phyloP scores from a whole-genome alignment of 176 grass and related monocot species.

The Eleusine coracana region DNA sequence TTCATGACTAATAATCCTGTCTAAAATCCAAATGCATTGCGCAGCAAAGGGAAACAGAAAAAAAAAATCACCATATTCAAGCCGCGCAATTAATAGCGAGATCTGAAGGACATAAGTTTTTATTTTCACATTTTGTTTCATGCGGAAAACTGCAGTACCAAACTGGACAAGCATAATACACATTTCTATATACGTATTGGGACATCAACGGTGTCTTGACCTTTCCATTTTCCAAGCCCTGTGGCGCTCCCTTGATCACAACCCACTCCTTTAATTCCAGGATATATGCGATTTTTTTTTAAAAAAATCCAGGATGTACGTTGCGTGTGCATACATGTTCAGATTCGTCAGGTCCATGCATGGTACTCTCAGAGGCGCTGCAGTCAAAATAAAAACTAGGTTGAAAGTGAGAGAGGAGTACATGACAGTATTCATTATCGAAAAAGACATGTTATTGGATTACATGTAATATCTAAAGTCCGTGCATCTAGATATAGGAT shows the following conservation, averaged over 20 bases:
- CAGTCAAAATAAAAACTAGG: not conserved
- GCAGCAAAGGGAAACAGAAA: not conserved
- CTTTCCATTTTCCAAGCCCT: slow-evolving; percentile 12
- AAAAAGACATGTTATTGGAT: not conserved
- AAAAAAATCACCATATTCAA: not conserved
- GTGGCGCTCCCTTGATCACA: not conserved
- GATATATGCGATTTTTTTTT: too few species aligned
- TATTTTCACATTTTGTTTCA: not conserved
- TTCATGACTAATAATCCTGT: too few species aligned
- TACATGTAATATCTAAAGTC: not conserved
- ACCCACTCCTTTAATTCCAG: not conserved
- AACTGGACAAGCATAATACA: not conserved
- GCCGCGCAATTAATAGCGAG: not conserved
- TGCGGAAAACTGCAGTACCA: not conserved
- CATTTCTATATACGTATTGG: not conserved
- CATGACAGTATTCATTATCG: slow-evolving; percentile 4
- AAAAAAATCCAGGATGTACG: too few species aligned
- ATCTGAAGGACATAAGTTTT: not conserved
- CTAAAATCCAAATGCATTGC: too few species aligned
- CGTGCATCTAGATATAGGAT: too few species aligned
- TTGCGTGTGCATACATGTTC: too few species aligned
- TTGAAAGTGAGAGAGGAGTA: not conserved
- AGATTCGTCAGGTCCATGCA: not conserved
- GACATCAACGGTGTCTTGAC: not conserved
- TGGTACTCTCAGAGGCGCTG: not conserved